Conservation (phyloP, 2,329 filamentous ascomycete genomes). For the Cladosporium sp. region DNA sequence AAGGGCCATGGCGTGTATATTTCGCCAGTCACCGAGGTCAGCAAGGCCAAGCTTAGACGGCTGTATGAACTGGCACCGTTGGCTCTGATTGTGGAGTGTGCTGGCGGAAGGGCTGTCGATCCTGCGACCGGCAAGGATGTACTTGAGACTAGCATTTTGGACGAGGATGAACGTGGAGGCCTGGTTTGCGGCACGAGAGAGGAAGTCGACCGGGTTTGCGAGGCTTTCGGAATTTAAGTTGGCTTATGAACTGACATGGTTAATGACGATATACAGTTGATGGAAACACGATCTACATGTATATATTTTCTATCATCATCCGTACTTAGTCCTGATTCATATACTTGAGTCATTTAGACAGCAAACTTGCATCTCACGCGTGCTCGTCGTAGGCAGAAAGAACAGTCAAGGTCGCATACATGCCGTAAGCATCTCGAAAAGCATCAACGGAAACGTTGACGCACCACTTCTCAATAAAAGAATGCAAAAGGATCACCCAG, state of each 20-base stretch:
- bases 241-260: not conserved
- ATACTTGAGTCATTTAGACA: not conserved
- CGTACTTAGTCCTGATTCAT: not conserved
- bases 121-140: constrained; percentile 31
- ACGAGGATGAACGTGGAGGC: constrained; percentile 37
- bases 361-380: not conserved
- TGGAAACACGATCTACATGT: not conserved
- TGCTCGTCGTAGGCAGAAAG: not conserved
- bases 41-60: constrained; percentile 58
- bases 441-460: not conserved
- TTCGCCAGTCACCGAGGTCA: constrained; percentile 55
- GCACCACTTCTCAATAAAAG: not conserved
- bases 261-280: not conserved
- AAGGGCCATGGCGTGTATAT: constrained; percentile 64
- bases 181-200: constrained; percentile 35
- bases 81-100: constrained; percentile 62
- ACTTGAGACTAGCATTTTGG: constrained; percentile 21
- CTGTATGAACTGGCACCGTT: constrained; percentile 62
- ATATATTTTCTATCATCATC: not conserved
- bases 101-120: constrained; percentile 58
- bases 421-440: not conserved
- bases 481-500: not conserved
- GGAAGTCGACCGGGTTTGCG: constrained; percentile 33
- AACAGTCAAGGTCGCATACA: not conserved
- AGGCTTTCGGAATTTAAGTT: constrained; percentile 17